Base-by-base conservation (phyloP, 2,329 filamentous ascomycete species). In the Cordyceps sp. region DNA sequence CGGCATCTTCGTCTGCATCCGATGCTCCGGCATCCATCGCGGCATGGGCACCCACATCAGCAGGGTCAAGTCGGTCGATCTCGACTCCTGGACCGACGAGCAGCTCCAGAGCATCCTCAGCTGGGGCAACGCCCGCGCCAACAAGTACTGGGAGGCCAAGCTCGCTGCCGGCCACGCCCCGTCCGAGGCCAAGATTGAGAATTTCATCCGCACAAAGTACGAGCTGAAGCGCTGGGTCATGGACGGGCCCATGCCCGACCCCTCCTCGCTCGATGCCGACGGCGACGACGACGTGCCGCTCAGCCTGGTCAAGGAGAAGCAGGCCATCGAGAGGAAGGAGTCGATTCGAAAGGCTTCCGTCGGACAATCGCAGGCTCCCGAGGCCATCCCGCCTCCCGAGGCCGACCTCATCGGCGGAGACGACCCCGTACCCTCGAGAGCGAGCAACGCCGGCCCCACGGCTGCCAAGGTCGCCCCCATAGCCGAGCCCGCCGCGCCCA, bases 181-280 rank as follows among this genome's bases (percentile, higher is more conserved):
- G 2, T 93, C 88, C 16, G 92, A 98, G 62, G 72, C 81, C 43
- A 98, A 98, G 68, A 96, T 98, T 45, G 90, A 98, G 68, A 98
- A 96, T 64, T 98, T 98, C 50, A 96, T 98, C 47, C 77, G 90
- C 43, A 98, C 92, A 35, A 98, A 98, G 58, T 98, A 98, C 57
- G 90, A 98, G 55, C 80, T 90, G 33, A 96, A 93, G 70, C 71
- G 92, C 60, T 98, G 90, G 90, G 80, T 85, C n/a, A 96, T 96
- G 86, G 90, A 98, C 38, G 90, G 90, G 2, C 76, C 75, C 5
- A 88, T 92, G 50, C 92, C 92, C 5, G 85, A 96, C 51, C 90
- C 92, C n/a, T 69, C 82, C 4, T 82, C 80, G 2, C 59, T 98
- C 32, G 84, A 92, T 50, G 73, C 62, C 12, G 81, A 84, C 13